Evolutionary conservation across 2,329 filamentous ascomycete species (phyloP), one percentile per base, ranked within the genome.

Genomic region (Chaetomium olivaceum): DNA sequence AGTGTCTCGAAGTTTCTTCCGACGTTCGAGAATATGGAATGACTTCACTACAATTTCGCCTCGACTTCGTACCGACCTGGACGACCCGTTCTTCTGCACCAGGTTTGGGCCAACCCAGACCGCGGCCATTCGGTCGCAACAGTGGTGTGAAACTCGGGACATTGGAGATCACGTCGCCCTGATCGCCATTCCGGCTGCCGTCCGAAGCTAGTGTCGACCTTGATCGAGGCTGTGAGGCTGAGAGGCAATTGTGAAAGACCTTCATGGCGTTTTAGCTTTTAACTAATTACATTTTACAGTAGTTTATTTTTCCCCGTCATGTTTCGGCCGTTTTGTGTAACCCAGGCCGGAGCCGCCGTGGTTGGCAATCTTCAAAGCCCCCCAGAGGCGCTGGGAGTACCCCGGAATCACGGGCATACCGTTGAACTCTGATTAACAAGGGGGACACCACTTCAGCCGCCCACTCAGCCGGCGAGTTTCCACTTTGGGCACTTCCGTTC

Each of bases 11-110:
- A 23, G 48, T 63, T 58, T 43, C 19, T 39, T 64, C 58, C 51
- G 51, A 48, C 7, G 36, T 64, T 64, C 62, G 25, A 61, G 62
- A 64, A 64, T 39, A 50, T 56, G 23, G 33, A 36, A 36, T 36
- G 33, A 36, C 12, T 36, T 7, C 31, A 33, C 31, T 33, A 2
- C 33, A 9, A 29, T 29, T 29, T 6, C 27, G 6, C 27, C 6
- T 3, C 27, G 27, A 29, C 6, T 29, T 29, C 27, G 27, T 50
- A 56, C 4, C 29, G 57, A 60, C 39, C 48, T n/a, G n/a, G 12
- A 51, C 25, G n/a, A 19, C 33, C 25, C 8, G 8, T 51, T 11
- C 21, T 23, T 48, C 29, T 14, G 21, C 50, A 36, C 33, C 11
- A 12, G 33, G 55, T 50, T 55, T 21, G 21, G 46, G 29, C 58